Base-by-base conservation (phyloP, 208 protist genomes). In the Crithidia expoeki region DNA sequence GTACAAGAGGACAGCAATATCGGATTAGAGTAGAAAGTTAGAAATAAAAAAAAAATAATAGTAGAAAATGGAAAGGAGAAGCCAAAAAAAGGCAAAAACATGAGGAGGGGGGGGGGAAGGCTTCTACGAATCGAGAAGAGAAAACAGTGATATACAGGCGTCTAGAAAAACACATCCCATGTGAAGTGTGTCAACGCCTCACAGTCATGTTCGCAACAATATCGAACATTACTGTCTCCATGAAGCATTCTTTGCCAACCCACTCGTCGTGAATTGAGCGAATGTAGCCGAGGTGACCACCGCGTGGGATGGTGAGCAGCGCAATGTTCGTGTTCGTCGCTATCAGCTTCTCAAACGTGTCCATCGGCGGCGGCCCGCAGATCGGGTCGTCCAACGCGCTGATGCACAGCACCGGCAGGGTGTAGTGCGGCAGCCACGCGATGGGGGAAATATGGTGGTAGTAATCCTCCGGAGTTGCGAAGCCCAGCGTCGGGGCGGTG, bases 241-340 rank as follows among this genome's bases (percentile, higher is more conserved):
- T 72, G 28, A 77, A 30, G 11, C 57, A 85, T 30, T 85, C 80
- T n/a, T 53, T 58, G 25, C 67, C 74, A 25, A 53, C 50, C 83
- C 80, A 89, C 68, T 89, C 84, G 1, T 77, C 71, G 16, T 52
- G 40, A 0, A 82, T 53, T 5, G 59, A 67, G 34, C 74, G 61
- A 46, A 85, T 70, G 74, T 81, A 90, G n/a, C 84, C 84, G 23
- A 93, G 58, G 42, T 93, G 85, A 12, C 85, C 84, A 17, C 89
- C 89, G 42, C 69, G 63, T 2, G 85, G 89, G 5, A 86, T 66
- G 40, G 76, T 42, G 23, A 90, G 40, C 44, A 85, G 80, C 12
- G 74, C 81, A 17, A 90, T 47, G 44, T 76, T 63, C 12, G 62
- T 47, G 42, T 89, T 90, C 6, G n/a, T 21, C n/a, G 6, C 52